phyloP scores from a whole-genome alignment of 2,329 filamentous ascomycete genomes.

The Aspergillus floridensis region DNA sequence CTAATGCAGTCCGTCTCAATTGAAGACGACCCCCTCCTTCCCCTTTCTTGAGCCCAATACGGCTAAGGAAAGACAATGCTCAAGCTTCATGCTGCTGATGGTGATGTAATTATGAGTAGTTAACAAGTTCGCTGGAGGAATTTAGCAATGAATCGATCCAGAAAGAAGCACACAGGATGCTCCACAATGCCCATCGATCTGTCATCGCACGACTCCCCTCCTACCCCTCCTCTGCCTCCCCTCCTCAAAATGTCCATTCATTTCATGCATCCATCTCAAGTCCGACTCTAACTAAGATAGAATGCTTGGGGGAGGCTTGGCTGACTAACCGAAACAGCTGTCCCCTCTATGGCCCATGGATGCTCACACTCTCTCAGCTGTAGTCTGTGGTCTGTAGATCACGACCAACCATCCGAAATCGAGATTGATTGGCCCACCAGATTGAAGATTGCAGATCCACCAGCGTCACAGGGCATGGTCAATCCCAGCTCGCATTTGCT shows the following conservation, averaged over 20 bases:
- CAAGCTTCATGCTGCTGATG: background rate
- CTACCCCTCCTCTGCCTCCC: background rate
- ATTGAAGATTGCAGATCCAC: background rate
- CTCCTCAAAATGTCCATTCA: background rate
- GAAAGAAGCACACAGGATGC: background rate
- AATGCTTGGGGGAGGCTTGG: background rate
- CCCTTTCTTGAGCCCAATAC: background rate
- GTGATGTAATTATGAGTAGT: background rate
- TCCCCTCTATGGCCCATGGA: too few relatives aligned
- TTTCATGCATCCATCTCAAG: background rate
- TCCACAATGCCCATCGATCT: background rate
- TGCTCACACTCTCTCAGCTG: too few relatives aligned
- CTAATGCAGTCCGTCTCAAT: background rate
- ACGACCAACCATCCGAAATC: background rate
- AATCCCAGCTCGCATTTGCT: background rate
- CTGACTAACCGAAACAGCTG: background rate
- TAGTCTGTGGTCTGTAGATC: background rate
- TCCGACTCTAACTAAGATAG: background rate
- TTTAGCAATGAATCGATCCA: too few relatives aligned
- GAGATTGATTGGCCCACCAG: background rate
- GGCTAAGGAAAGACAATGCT: background rate
- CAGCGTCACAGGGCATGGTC: background rate
- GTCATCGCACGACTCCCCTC: background rate
- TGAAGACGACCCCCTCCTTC: background rate
- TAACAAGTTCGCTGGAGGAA: too few relatives aligned